phyloP scores from a whole-genome alignment of 257 asterid genomes.

The Verbena officinalis region DNA sequence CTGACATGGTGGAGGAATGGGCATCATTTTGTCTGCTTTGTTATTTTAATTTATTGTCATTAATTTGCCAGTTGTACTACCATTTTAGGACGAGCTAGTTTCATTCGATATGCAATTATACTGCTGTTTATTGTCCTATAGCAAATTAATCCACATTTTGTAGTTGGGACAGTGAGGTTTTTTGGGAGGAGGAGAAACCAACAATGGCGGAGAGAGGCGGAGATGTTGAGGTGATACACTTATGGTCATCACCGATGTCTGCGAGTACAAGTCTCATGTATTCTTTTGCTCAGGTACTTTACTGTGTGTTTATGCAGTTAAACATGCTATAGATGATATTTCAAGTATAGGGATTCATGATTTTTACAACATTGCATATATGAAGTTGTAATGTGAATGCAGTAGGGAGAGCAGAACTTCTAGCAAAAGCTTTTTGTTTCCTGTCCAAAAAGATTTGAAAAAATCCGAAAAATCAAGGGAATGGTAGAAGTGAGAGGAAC shows the following conservation, averaged over 20 bases:
- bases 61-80: neutral
- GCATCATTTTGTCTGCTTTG: too few species aligned
- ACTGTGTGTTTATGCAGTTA: neutral
- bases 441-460: too few species aligned
- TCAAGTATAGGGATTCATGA: neutral
- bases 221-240: constrained; percentile 40
- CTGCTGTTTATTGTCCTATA: neutral
- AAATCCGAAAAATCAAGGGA: too few species aligned
- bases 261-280: constrained; percentile 46
- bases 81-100: neutral
- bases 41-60: neutral
- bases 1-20: too few species aligned
- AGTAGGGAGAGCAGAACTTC: too few species aligned
- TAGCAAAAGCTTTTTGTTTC: neutral
- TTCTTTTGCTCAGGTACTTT: constrained; percentile 42
- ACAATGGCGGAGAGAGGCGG: constrained; percentile 26
- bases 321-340: neutral
- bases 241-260: constrained; percentile 46
- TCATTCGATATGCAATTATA: neutral
- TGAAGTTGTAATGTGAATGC: neutral
- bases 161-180: neutral
- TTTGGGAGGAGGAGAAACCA: neutral
- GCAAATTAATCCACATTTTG: neutral
- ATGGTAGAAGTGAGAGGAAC: too few species aligned
- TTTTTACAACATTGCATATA: neutral